These are phyloP conservation scores for Coemansia sp. DNA, from an alignment of 192 early-diverging fungal species.

Conservation along the genomic window DNA sequence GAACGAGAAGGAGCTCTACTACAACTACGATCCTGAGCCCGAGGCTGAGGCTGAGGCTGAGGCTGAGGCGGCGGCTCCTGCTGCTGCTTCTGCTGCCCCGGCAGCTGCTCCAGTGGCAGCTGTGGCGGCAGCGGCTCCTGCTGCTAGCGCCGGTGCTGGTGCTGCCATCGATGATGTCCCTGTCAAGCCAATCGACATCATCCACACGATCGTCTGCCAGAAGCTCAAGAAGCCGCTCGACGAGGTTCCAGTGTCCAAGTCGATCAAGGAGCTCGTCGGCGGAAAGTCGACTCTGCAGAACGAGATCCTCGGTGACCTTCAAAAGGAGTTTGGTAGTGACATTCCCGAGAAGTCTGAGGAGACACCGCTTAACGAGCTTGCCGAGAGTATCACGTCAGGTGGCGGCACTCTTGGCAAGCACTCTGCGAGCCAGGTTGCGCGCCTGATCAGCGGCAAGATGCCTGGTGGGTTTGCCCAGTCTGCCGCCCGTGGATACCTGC, in stretches of 20 bases:
- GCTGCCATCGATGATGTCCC: conserved; percentile 75
- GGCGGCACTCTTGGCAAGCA: conserved; percentile 83
- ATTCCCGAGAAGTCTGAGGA: conserved; percentile 92
- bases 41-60: conserved; percentile 52
- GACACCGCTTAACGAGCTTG: conserved; percentile 78
- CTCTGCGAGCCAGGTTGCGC: conserved; percentile 66
- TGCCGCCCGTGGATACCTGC: conserved; percentile 63
- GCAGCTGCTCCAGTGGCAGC: conserved; percentile 59
- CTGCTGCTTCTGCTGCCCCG: conserved; percentile 55
- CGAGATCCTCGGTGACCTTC: conserved; percentile 81
- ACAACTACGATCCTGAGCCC: conserved; percentile 74
- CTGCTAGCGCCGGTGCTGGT: conserved; percentile 45
- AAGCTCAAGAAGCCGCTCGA: conserved; percentile 89
- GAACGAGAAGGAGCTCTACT: conserved; percentile 93
- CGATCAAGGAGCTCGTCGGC: conserved; percentile 85
- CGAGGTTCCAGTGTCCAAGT: conserved; percentile 70
- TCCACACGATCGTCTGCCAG: conserved; percentile 82
- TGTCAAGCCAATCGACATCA: conserved; percentile 78
- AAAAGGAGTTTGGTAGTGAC: conserved; percentile 58
- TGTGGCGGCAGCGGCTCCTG: conserved; percentile 54
- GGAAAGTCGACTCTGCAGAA: conserved; percentile 96
- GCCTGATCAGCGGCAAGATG: conserved; percentile 82
- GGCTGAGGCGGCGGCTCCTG: conserved; percentile 51
- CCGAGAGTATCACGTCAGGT: conserved; percentile 58
- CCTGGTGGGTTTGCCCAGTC: conserved; percentile 76